Evolutionary conservation across 495 filamentous ascomycete species (phyloP).

Genomic region (Xylaria castorea): DNA sequence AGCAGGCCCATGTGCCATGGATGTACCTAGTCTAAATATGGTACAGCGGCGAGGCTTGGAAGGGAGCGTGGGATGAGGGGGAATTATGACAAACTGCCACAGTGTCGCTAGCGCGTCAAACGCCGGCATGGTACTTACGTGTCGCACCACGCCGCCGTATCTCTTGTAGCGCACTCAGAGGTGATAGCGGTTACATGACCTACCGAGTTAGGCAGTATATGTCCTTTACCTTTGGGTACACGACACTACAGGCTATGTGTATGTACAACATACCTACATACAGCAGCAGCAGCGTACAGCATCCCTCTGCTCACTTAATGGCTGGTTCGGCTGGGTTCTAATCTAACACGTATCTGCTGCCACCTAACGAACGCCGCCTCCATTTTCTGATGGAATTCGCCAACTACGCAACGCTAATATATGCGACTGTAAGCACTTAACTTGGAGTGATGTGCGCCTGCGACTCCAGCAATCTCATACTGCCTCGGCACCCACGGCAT

Average conservation of each 20-base stretch:
- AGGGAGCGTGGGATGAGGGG: conserved; percentile 6
- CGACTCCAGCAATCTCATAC: background rate
- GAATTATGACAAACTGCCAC: background rate
- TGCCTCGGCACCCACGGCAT: background rate
- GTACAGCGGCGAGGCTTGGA: background rate
- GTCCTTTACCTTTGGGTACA: background rate
- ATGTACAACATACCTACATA: too few species aligned
- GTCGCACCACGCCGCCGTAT: background rate
- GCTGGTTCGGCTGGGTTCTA: conserved; percentile 8
- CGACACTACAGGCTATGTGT: background rate
- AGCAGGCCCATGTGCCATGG: background rate
- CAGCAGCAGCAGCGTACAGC: background rate
- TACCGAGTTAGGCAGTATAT: background rate
- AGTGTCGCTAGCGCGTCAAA: conserved; percentile 2
- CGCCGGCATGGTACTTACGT: background rate
- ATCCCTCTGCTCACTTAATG: background rate
- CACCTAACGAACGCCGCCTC: background rate
- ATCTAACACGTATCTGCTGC: background rate
- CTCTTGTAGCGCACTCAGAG: background rate
- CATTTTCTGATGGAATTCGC: background rate
- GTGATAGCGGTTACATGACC: background rate
- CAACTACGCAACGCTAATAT: background rate
- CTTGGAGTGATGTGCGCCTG: background rate
- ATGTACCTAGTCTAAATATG: background rate
- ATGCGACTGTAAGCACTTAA: conserved; percentile 23